A percentile compares a stretch with the other conserved stretches of the same genome.
Conservation (phyloP, 2,329 filamentous ascomycete species). For the Hymenoscyphus salicellus region DNA sequence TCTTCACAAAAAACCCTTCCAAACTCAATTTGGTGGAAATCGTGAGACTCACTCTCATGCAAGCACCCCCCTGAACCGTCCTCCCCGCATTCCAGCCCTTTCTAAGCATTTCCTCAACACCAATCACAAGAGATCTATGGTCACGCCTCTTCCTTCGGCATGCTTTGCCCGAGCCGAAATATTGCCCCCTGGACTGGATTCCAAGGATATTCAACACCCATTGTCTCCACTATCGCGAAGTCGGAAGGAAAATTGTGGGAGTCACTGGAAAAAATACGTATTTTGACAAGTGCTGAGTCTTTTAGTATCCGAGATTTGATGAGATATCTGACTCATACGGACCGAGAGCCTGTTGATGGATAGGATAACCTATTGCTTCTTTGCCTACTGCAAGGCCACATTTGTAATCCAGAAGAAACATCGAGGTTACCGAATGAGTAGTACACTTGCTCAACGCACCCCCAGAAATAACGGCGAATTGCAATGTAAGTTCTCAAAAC, state of each 20-base stretch:
- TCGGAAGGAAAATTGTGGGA: constrained; percentile 4
- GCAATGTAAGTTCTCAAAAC: not conserved
- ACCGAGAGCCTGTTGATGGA: not conserved
- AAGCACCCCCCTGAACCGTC: not conserved
- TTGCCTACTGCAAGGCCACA: not conserved
- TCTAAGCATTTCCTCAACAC: not conserved
- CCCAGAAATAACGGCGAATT: not conserved
- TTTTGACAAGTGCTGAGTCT: not conserved
- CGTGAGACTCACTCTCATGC: not conserved
- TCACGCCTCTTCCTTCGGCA: not conserved
- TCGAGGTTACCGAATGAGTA: not conserved
- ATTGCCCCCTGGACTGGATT: not conserved
- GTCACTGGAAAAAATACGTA: not conserved
- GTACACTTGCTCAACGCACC: not conserved
- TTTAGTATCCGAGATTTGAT: not conserved
- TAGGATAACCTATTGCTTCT: not conserved
- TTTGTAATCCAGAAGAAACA: not conserved
- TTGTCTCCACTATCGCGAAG: not conserved
- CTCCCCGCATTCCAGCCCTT: not conserved
- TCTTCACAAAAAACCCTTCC: not conserved
- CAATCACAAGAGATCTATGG: not conserved
- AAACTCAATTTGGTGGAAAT: not conserved
- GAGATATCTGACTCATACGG: not conserved
- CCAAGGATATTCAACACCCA: not conserved
- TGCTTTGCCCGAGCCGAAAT: not conserved